Evolutionary conservation across 345 rosid genomes (phyloP).

Genomic region (Citrus glauca): DNA sequence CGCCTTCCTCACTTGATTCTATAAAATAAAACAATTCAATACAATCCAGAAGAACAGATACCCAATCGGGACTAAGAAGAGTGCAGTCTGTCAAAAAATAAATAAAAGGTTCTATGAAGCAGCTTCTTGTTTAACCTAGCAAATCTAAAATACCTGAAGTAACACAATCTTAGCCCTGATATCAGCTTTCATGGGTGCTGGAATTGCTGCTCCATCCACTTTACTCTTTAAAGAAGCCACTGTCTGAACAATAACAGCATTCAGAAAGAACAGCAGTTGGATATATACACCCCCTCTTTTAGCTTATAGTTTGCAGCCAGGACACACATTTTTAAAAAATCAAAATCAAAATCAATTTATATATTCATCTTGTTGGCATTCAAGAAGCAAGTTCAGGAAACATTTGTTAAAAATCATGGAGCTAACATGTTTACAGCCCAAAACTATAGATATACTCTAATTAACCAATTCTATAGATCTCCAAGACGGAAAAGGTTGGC

Average conservation of each 20-base stretch:
- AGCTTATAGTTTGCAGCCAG: background rate
- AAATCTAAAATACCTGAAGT: slow-evolving; percentile 58
- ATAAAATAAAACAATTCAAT: background rate
- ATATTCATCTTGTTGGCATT: background rate
- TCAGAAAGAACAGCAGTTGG: slow-evolving; percentile 8
- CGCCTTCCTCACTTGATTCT: slow-evolving; percentile 70
- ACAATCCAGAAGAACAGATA: background rate
- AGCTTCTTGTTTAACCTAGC: background rate
- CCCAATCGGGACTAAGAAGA: background rate
- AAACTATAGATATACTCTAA: background rate
- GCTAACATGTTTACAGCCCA: background rate
- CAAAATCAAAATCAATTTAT: background rate
- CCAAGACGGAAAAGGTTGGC: too few species aligned
- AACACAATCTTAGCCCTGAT: slow-evolving; percentile 62
- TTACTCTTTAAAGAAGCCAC: slow-evolving; percentile 73
- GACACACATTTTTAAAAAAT: background rate
- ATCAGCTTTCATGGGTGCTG: slow-evolving; percentile 85
- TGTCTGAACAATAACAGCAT: slow-evolving; percentile 38
- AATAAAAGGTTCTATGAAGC: background rate
- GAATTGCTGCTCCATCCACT: slow-evolving; percentile 72
- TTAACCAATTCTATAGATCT: too few species aligned
- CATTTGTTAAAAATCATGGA: too few species aligned
- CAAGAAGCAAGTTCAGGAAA: background rate
- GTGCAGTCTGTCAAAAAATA: background rate
- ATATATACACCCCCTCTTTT: background rate